phyloP scores from a whole-genome alignment of 768 basidiomycete genomes.

The Termitomyces sp. region DNA sequence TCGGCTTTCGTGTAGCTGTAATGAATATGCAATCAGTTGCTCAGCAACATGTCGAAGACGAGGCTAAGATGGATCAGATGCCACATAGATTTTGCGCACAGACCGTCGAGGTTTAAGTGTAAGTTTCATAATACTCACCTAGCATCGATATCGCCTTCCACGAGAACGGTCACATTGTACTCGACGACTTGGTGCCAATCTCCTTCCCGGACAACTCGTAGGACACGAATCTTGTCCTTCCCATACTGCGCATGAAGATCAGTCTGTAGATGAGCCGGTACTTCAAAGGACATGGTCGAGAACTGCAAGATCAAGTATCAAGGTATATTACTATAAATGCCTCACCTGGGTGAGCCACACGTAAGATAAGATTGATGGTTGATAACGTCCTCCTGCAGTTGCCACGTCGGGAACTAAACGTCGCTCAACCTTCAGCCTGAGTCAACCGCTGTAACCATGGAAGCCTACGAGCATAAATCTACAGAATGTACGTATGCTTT shows the following conservation, averaged over 20 bases:
- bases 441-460: background rate
- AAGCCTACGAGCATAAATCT: background rate
- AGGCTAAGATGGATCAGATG: background rate
- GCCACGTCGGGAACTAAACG: no score
- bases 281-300: constrained; percentile 3
- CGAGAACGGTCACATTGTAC: constrained; percentile 74
- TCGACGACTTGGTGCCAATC: constrained; percentile 74
- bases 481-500: background rate
- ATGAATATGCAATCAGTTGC: background rate
- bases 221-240: constrained; percentile 85
- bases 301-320: no score
- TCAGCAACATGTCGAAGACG: background rate
- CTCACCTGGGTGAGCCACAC: no score
- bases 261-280: constrained; percentile 1
- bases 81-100: no score
- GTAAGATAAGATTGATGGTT: background rate
- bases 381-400: no score
- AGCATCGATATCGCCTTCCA: constrained; percentile 81
- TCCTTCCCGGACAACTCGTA: constrained; percentile 75
- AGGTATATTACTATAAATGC: no score
- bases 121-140: constrained; percentile 43
- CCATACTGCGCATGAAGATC: constrained; percentile 62
- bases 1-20: constrained; percentile 83
- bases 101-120: background rate
- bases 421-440: no score